Evolutionary conservation across 371 early-diverging fungal species (phyloP).

Genomic region (Mortierella sp.): DNA sequence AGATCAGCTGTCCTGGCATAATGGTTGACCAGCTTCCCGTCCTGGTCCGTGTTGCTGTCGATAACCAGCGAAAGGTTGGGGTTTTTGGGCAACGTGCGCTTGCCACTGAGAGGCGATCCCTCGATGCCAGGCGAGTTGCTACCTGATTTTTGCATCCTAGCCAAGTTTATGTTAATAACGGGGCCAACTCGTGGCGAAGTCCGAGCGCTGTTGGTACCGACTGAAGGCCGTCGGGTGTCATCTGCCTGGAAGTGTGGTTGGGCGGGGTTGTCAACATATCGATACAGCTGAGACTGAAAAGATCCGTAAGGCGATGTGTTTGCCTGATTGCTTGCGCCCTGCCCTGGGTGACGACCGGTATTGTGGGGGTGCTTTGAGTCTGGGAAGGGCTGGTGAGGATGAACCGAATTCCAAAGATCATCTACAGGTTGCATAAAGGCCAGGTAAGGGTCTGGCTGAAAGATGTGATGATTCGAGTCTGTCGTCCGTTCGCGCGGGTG

Average conservation of each 20-base stretch:
- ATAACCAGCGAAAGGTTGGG: constrained; percentile 50
- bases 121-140: constrained; percentile 39
- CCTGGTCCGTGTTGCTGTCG: constrained; percentile 53
- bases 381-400: constrained; percentile 49
- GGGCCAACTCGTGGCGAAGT: constrained; percentile 53
- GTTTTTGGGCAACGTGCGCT: constrained; percentile 36
- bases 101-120: constrained; percentile 43
- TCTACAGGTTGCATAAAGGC: constrained; percentile 42
- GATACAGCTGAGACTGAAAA: constrained; percentile 37
- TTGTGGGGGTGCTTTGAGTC: constrained; percentile 55
- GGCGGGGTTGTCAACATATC: constrained; percentile 35
- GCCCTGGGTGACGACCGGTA: constrained; percentile 34
- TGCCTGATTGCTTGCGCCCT: constrained; percentile 11
- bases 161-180: constrained; percentile 38
- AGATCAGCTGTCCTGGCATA: constrained; percentile 35
- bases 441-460: constrained; percentile 35
- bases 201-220: constrained; percentile 43
- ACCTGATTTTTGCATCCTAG: constrained; percentile 38
- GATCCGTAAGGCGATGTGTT: constrained; percentile 40
- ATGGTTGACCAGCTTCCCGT: constrained; percentile 48
- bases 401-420: constrained; percentile 47
- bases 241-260: constrained; percentile 52
- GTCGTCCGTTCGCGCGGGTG: constrained; percentile 40
- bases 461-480: constrained; percentile 31
- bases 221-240: constrained; percentile 36